Base-by-base conservation (phyloP, 1,284 basidiomycete genomes). In the Malassezia globosa region DNA sequence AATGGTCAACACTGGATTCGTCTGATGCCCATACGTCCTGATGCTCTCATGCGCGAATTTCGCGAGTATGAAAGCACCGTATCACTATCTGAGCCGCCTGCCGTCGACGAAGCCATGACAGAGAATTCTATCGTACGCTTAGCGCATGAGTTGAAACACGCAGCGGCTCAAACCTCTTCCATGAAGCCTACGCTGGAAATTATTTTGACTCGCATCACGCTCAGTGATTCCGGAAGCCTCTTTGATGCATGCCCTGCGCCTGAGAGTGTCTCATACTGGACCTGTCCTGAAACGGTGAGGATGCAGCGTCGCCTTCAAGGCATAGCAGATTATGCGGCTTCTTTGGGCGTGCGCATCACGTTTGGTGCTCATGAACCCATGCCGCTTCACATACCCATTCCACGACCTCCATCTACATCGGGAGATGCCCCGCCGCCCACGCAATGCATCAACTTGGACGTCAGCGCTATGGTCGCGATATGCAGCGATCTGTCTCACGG, bases 401-500 rank as follows among this genome's bases (percentile, higher is more conserved):
- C 63, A 0, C 31, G 25, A n/a, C 50, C 62, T 14, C 55, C 52
- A 3, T 16, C 29, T 31, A 4, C 29, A 16, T 31, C 11, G 29
- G 11, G 16, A 16, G 29, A n/a, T n/a, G n/a, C n/a, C n/a, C 23
- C 26, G 1, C 35, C 22, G 22, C 42, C 51, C 3, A 60, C 51
- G 8, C 42, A 19, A 4, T 43, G 46, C 25, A 46, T 68, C 37
- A 66, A 68, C 35, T 48, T 66, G 26, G 66, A 68, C 35, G 55
- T 64, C 22, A 65, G 64, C 6, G 60, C 58, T 10, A 53, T 66
- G 27, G 54, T 68, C 16, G 66, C 64, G 0, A 53, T 68, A 2
- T 55, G 55, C 31, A 61, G 59, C 46, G 62, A 66, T 24, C 47
- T 58, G 25, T 50, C 58, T n/a, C 60, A 62, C 47, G 46, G 47